Evolutionary conservation across 306 rosid species (phyloP).

Genomic region (Sphenostylis stenocarpa): DNA sequence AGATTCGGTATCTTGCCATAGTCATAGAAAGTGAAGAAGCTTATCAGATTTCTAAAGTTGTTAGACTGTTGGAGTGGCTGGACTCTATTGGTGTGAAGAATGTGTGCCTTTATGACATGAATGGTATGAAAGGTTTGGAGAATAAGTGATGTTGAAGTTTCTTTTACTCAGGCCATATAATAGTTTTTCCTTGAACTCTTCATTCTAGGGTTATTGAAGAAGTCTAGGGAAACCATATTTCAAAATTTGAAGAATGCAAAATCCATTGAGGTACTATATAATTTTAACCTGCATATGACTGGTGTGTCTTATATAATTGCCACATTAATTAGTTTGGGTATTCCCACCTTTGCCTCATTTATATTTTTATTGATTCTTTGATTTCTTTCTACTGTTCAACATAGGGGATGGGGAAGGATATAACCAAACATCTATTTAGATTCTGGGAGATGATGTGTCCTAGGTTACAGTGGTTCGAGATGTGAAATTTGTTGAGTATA

Average conservation of each 20-base stretch:
- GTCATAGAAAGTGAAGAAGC: conserved; percentile 91
- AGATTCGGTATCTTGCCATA: conserved; percentile 63
- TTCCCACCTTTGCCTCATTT: neutral
- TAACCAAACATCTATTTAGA: conserved; percentile 9
- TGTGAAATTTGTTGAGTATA: neutral
- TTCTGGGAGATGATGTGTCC: neutral
- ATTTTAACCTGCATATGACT: neutral
- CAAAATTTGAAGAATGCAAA: conserved; percentile 48
- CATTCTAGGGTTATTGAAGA: conserved; percentile 72
- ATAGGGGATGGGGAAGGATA: neutral
- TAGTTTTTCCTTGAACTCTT: conserved; percentile 22
- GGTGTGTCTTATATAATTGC: conserved; percentile 9
- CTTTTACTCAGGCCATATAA: conserved; percentile 19
- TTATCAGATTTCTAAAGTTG: conserved; percentile 53
- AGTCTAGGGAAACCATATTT: conserved; percentile 58
- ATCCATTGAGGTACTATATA: conserved; percentile 50
- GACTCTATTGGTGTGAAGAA: conserved; percentile 62
- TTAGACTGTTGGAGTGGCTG: conserved; percentile 72
- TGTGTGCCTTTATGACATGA: conserved; percentile 78
- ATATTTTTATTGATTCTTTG: neutral
- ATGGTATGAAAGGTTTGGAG: conserved; percentile 53
- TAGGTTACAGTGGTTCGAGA: neutral
- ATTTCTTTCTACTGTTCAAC: neutral
- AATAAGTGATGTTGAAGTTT: conserved; percentile 13
- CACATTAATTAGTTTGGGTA: conserved; percentile 15